Conservation (phyloP, 1,139 yeast genomes). For the Kodamaea suecica region DNA sequence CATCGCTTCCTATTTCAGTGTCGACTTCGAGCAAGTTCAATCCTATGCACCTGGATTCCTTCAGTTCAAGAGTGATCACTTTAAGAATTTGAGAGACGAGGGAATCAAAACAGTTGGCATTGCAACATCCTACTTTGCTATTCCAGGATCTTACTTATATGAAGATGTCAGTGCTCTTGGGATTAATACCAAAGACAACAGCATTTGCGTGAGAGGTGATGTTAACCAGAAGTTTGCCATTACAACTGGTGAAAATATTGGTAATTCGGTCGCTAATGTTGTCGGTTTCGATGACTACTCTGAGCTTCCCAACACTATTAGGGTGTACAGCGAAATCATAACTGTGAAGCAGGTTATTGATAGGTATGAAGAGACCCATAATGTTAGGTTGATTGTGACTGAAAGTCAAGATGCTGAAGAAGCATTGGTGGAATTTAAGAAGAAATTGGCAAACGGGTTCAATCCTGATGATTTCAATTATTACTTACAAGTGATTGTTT, state of each 20-base stretch:
- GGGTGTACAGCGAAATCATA: constrained; percentile 41
- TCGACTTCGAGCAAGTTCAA: constrained; percentile 29
- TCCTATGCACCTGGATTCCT: constrained; percentile 34
- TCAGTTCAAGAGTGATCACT: constrained; percentile 36
- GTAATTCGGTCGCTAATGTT: constrained; percentile 35
- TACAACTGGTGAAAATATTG: constrained; percentile 46
- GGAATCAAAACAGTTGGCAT: constrained; percentile 56
- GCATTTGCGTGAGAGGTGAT: constrained; percentile 42
- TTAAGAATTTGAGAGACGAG: constrained; percentile 35
- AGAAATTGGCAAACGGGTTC: constrained; percentile 29
- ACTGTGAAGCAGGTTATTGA: constrained; percentile 39
- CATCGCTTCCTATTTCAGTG: constrained; percentile 64
- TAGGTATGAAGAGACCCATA: constrained; percentile 40
- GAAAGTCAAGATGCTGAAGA: constrained; percentile 28
- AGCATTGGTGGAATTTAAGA: constrained; percentile 29
- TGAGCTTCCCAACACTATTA: constrained; percentile 44
- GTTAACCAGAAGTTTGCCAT: constrained; percentile 32
- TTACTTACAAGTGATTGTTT: constrained; percentile 31
- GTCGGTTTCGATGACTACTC: constrained; percentile 39
- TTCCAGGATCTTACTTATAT: constrained; percentile 35
- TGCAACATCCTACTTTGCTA: constrained; percentile 42
- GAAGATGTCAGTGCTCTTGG: constrained; percentile 39
- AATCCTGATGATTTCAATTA: constrained; percentile 21
- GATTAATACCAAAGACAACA: constrained; percentile 29
- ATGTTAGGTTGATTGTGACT: constrained; percentile 31